phyloP scores from a whole-genome alignment of 148 eudicot genomes.

The Rhododendron simsii region DNA sequence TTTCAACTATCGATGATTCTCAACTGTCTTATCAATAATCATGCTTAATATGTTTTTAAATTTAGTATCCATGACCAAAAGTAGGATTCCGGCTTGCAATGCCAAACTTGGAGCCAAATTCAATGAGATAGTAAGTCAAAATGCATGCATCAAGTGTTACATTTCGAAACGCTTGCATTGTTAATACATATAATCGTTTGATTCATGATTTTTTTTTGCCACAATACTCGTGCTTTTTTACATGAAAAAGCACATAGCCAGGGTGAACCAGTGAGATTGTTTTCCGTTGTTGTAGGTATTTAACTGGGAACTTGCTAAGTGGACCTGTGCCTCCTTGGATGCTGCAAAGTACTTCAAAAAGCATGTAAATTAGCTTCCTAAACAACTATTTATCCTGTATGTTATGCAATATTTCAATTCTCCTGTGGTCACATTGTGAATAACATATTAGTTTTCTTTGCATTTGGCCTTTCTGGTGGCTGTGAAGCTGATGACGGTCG shows the following conservation, averaged over 20 bases:
- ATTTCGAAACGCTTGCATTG: background rate
- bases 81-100: background rate
- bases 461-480: background rate
- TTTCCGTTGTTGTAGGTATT: conserved; percentile 1
- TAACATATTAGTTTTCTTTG: background rate
- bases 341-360: background rate
- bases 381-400: background rate
- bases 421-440: background rate
- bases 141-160: background rate
- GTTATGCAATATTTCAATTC: background rate
- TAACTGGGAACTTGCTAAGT: conserved; percentile 24
- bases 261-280: background rate
- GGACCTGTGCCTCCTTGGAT: conserved; percentile 26
- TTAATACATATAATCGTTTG: background rate
- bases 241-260: background rate
- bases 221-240: background rate
- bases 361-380: conserved; percentile 12
- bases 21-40: background rate
- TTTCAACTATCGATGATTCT: background rate
- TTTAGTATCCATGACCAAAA: background rate
- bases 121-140: background rate
- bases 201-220: background rate
- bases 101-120: background rate
- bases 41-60: background rate
- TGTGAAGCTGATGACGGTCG: too few relatives aligned